Base-by-base conservation (phyloP, 257 asterid genomes). In the Voacanga thouarsii region DNA sequence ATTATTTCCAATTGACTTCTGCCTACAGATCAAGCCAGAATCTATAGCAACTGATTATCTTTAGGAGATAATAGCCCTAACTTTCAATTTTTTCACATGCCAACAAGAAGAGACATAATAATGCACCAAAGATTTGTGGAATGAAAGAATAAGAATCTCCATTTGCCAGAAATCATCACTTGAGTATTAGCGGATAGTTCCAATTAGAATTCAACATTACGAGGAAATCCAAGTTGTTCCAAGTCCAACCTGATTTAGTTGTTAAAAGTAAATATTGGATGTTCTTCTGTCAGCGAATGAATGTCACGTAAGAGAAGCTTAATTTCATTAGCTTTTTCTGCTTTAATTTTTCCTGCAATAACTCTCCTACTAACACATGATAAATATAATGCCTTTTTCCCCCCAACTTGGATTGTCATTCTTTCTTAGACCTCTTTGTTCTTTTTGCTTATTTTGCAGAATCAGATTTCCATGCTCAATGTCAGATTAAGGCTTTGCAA, bases 401-500 rank as follows among this genome's bases (percentile, higher is more conserved):
- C 37, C 37, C 1, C 37, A 33, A 2, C 53, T 59, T 6, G n/a
- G 6, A 74, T 47, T 51, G 26, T 28, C 59, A 8, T 9, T 53
- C 18, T n/a, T 19, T 41, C 43, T 24, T 74, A 37, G 1, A 4
- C 33, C 39, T 39, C 71, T 44, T 55, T 55, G 16, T 44, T n/a
- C 61, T 65, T 66, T 44, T 30, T 24, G 69, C 45, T 71, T 74
- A 56, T 79, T 79, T 28, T 87, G 86, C 88, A 93, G 97, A 89
- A 87, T 80, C 90, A 89, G 80, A 75, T 91, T 53, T 88, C 86
- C 82, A 81, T 80, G 87, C 96, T 91, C 82, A 84, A 84, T 51
- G 69, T 59, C 83, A 78, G 83, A 77, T 82, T 93, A 78, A 83
- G 81, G 81, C 79, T 61, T 71, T 90, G 96, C 83, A 80, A 82